phyloP scores from a whole-genome alignment of 345 rosid genomes.

The Euphorbia pulcherrima region DNA sequence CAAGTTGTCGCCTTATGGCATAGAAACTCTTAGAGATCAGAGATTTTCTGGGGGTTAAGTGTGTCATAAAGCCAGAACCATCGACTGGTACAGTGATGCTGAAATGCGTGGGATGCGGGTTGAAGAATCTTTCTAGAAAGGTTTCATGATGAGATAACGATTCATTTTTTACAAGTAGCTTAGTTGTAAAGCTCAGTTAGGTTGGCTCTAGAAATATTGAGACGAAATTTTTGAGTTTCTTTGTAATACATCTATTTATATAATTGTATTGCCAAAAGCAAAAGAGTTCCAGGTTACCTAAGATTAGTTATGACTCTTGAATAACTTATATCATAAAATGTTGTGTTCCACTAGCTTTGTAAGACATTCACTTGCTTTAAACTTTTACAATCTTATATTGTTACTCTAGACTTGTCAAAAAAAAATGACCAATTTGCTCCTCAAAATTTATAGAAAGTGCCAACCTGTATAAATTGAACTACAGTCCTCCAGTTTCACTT shows the following conservation, averaged over 20 bases:
- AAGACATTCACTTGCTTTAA: no score
- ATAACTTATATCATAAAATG: no score
- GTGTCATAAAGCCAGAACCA: slow-evolving; percentile 66
- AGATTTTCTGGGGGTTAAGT: slow-evolving; percentile 68
- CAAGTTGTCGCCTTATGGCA: slow-evolving; percentile 66
- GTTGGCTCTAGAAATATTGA: not conserved
- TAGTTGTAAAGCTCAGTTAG: not conserved
- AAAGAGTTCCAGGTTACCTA: no score
- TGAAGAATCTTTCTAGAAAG: slow-evolving; percentile 71
- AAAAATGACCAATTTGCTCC: no score
- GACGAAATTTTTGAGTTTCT: not conserved
- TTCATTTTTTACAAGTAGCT: not conserved
- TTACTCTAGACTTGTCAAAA: no score
- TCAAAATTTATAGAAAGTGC: no score
- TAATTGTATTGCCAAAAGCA: not conserved
- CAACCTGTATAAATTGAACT: no score
- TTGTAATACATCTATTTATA: no score
- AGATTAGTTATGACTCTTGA: no score
- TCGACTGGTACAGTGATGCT: slow-evolving; percentile 65
- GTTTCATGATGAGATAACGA: slow-evolving; percentile 34
- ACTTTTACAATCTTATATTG: no score
- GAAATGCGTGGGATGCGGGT: slow-evolving; percentile 73
- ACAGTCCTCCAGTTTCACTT: no score
- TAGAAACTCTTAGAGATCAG: slow-evolving; percentile 68
- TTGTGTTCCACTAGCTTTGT: no score